Percentiles rank a stretch among this genome's conserved stretches.
Conservation (phyloP, 225 moss, liverwort and hornwort genomes). For the Antitrichia curtipendula region DNA sequence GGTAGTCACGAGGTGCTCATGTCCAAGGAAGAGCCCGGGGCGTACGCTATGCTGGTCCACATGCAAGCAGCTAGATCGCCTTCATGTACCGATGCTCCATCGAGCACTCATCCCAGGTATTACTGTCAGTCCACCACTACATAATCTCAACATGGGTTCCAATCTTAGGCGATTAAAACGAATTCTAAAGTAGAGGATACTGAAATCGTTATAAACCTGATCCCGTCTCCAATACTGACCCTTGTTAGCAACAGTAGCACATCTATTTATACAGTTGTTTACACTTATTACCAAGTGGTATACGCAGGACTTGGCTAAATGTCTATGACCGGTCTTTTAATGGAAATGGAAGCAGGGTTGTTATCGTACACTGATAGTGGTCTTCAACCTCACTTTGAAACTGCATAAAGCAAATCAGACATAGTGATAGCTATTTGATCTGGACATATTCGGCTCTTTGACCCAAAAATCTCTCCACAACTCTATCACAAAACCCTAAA, state of each 20-base stretch:
- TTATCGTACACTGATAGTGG: neutral
- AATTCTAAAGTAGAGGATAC: neutral
- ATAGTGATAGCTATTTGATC: neutral
- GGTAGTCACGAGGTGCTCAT: slow-evolving; percentile 36
- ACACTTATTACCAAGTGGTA: neutral
- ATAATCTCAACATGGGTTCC: neutral
- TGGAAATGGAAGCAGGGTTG: neutral
- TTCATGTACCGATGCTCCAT: neutral
- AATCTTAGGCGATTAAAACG: neutral
- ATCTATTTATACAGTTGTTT: neutral
- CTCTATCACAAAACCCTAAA: neutral
- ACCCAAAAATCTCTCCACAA: no score
- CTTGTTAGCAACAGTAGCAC: neutral
- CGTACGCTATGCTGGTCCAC: slow-evolving; percentile 8
- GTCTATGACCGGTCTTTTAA: neutral
- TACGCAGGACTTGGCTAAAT: neutral
- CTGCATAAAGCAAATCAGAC: neutral
- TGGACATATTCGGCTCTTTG: neutral
- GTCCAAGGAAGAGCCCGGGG: slow-evolving; percentile 20
- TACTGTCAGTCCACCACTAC: neutral
- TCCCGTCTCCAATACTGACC: neutral
- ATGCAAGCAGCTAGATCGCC: slow-evolving; percentile 17
- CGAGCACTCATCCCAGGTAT: slow-evolving; percentile 1
- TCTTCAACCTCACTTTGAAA: neutral
- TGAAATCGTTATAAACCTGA: neutral